phyloP scores from a whole-genome alignment of 2,329 filamentous ascomycete species.

The Triangularia verruculosa region DNA sequence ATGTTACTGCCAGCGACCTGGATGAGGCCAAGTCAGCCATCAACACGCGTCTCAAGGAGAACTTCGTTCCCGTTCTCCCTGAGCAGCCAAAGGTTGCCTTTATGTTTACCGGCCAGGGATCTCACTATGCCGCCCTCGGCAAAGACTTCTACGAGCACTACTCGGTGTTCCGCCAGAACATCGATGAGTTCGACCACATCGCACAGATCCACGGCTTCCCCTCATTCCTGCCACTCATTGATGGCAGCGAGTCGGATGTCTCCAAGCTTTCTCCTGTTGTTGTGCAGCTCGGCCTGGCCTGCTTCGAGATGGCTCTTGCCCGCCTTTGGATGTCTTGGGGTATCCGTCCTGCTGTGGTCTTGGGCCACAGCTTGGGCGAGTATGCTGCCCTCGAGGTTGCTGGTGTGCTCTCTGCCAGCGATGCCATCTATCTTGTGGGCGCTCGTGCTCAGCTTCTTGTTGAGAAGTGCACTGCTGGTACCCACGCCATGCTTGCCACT shows the following conservation, averaged over 20 bases:
- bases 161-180: constrained; percentile 48
- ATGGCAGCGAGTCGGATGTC: constrained; percentile 44
- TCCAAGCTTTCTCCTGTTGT: constrained; percentile 47
- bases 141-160: constrained; percentile 48
- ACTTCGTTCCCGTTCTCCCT: constrained; percentile 42
- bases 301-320: constrained; percentile 56
- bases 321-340: constrained; percentile 57
- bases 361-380: constrained; percentile 67
- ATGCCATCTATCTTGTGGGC: constrained; percentile 71
- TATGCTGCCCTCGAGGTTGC: constrained; percentile 70
- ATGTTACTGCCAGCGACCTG: constrained; percentile 42
- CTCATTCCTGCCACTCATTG: constrained; percentile 51
- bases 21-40: constrained; percentile 44
- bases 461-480: constrained; percentile 61
- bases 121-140: constrained; percentile 51
- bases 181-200: constrained; percentile 56
- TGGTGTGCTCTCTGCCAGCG: constrained; percentile 66
- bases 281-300: constrained; percentile 53
- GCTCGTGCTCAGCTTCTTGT: constrained; percentile 63
- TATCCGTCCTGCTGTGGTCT: constrained; percentile 51
- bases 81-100: constrained; percentile 49
- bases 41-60: constrained; percentile 40
- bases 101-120: constrained; percentile 57
- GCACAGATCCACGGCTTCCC: constrained; percentile 52
- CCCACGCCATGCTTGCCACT: constrained; percentile 57